Base-by-base conservation (phyloP, 805 yeast species). In the Teunomyces gatunensis region DNA sequence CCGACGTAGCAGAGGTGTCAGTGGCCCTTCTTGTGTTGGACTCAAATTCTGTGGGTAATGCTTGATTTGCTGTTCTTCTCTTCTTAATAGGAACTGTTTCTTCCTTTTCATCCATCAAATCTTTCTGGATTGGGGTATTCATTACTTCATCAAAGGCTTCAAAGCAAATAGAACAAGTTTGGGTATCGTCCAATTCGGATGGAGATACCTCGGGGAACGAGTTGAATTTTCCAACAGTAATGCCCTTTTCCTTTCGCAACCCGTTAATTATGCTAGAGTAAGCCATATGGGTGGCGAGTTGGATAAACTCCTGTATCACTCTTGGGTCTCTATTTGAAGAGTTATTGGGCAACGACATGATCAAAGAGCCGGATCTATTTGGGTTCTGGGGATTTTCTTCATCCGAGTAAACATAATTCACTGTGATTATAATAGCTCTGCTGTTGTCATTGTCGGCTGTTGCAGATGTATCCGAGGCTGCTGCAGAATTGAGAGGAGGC, bases 251-350 rank as follows among this genome's bases (percentile, higher is more conserved):
- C 47, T 71, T 73, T 47, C 75, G 71, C 27, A 77, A 67, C 34
- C 77, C 73, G 17, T 78, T 74, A 3, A 80, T 73, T 32, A 85
- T 78, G 12, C 88, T 81, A 34, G 84, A 69, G 60, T 84, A 73
- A 1, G 90, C 90, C 63, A 85, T 75, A 21, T 82, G 81, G 0
- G 91, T 84, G 2, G 90, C 89, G 47, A 85, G 65, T 23, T 84
- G 71, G 10, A 86, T 78, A 46, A 85, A 72, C 30, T 79, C 81
- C 56, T 80, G 83, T 28, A 85, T 69, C 30, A 80, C 74, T 32
- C 77, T 75, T n/a, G 83, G 85, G 45, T 84, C 80, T 27, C 82
- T 71, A 48, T 80, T 79, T 13, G 74, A 64, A 0, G 84, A 78
- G 37, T 81, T 81, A 55, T 84, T 83, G n/a, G 90, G 88, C 27